Conservation (phyloP, 768 basidiomycete genomes). For the Russula sp. region DNA sequence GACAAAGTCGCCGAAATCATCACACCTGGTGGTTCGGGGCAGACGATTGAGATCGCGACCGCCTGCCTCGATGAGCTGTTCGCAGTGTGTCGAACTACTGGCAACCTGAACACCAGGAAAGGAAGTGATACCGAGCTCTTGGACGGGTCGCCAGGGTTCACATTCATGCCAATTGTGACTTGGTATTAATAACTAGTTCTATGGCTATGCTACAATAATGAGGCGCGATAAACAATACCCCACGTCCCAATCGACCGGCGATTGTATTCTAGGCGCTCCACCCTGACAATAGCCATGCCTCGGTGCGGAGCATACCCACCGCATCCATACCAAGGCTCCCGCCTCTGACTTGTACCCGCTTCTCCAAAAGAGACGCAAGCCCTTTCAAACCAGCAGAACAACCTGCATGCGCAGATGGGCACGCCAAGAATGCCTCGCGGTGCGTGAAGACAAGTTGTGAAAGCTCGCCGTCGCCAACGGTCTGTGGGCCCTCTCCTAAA, state of each 20-base stretch:
- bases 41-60: too few relatives aligned
- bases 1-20: too few relatives aligned
- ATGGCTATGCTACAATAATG: conserved; percentile 8
- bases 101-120: too few relatives aligned
- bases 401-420: conserved; percentile 13
- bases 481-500: background rate
- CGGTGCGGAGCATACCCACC: conserved; percentile 14
- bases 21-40: too few relatives aligned
- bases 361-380: conserved; percentile 13
- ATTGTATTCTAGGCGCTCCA: background rate
- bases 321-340: conserved; percentile 8
- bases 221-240: conserved; percentile 7
- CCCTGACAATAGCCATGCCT: conserved; percentile 19
- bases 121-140: too few relatives aligned
- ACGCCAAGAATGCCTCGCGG: conserved; percentile 16
- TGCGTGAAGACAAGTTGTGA: conserved; percentile 17
- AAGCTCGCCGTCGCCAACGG: conserved; percentile 10
- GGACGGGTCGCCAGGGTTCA: too few relatives aligned
- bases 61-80: too few relatives aligned
- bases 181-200: background rate
- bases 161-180: background rate
- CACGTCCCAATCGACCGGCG: background rate
- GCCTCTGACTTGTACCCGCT: background rate
- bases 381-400: conserved; percentile 13
- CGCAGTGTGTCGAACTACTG: too few relatives aligned